Evolutionary conservation across 495 filamentous ascomycete species (phyloP).

Genomic region (Aspergillus steynii): DNA sequence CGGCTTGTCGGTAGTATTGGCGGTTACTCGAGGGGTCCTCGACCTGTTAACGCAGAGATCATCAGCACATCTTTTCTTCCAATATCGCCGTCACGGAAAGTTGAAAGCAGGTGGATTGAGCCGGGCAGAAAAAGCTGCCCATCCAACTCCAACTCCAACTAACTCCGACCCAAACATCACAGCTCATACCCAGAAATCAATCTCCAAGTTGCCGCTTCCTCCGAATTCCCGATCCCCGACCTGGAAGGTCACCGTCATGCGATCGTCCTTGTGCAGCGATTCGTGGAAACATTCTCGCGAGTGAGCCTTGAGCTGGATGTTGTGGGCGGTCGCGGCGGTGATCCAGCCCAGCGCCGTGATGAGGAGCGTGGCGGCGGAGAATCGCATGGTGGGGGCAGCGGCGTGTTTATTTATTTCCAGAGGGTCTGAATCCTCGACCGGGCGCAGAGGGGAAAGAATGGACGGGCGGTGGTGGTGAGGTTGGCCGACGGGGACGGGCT

Average conservation of each 20-base stretch:
- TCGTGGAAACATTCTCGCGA: slow-evolving; percentile 98
- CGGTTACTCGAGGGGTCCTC: slow-evolving; percentile 74
- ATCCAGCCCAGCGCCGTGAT: slow-evolving; percentile 67
- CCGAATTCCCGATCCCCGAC: slow-evolving; percentile 97
- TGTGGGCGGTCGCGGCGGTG: slow-evolving; percentile 72
- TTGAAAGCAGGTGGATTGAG: not conserved
- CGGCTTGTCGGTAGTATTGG: slow-evolving; percentile 72
- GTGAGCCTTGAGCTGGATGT: slow-evolving; percentile 90
- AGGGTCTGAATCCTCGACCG: slow-evolving; percentile 9
- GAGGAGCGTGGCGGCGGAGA: slow-evolving; percentile 53
- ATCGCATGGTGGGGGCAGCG: slow-evolving; percentile 49
- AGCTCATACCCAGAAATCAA: slow-evolving; percentile 91
- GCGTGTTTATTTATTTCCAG: not conserved
- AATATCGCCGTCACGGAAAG: too few relatives aligned
- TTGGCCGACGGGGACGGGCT: slow-evolving; percentile 9
- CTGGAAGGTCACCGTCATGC: slow-evolving; percentile 98
- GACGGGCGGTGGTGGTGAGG: slow-evolving; percentile 18
- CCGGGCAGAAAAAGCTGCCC: not conserved
- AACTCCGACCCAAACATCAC: not conserved
- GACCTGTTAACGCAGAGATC: slow-evolving; percentile 51
- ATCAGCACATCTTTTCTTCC: not conserved
- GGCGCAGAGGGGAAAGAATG: slow-evolving; percentile 13
- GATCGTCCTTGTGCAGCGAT: slow-evolving; percentile 84
- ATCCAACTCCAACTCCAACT: not conserved
- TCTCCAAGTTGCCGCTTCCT: slow-evolving; percentile 87